phyloP scores from a whole-genome alignment of 768 basidiomycete species.

The Lyophyllum decastes region DNA sequence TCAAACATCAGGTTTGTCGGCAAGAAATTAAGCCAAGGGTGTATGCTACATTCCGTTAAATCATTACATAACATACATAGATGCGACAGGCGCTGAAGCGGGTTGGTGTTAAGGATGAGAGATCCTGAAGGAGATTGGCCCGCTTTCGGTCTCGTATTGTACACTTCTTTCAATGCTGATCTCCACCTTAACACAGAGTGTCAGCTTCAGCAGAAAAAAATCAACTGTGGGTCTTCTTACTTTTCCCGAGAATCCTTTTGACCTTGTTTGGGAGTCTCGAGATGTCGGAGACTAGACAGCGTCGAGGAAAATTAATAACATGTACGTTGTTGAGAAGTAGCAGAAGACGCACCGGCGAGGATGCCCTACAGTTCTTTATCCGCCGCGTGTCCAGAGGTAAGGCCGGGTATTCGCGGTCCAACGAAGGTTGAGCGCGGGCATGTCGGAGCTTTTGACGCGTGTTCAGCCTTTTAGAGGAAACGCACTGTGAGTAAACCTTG shows the following conservation, averaged over 20 bases:
- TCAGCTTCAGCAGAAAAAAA: neutral
- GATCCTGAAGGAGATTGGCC: neutral
- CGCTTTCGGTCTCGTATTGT: conserved; percentile 9
- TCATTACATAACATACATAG: neutral
- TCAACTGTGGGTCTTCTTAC: neutral
- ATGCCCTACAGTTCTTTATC: neutral
- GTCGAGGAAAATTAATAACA: neutral
- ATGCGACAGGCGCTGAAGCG: neutral
- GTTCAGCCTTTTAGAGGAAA: conserved; percentile 16
- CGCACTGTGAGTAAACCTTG: neutral
- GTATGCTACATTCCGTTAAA: neutral
- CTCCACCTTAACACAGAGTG: conserved; percentile 4
- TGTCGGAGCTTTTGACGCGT: conserved; percentile 22
- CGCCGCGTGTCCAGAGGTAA: neutral
- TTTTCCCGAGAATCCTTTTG: neutral
- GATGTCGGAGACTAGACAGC: neutral
- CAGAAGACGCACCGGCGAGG: neutral
- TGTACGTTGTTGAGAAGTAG: neutral
- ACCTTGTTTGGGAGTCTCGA: neutral
- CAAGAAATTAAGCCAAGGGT: neutral
- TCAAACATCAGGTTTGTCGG: no score
- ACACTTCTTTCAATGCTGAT: conserved; percentile 16
- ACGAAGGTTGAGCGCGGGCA: conserved; percentile 9
- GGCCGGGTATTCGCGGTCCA: conserved; percentile 5
- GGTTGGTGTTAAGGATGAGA: neutral